A percentile compares a stretch with the other conserved stretches of the same genome.
Conservation (phyloP, 257 asterid genomes). For the Salvia splendens region DNA sequence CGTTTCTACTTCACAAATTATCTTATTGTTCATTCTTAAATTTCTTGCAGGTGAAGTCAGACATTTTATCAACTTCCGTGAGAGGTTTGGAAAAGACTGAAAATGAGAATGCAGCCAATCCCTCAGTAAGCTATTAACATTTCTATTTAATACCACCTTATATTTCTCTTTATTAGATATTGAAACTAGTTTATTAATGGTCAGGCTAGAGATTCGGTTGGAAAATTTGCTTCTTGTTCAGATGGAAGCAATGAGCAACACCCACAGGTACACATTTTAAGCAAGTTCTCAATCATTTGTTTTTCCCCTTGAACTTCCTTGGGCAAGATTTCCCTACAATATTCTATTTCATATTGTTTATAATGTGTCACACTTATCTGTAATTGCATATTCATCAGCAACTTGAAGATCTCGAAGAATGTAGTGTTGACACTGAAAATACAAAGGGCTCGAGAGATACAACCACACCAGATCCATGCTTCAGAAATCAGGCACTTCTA, state of each 20-base stretch:
- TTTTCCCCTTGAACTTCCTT: neutral
- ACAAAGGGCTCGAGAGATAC: slow-evolving; percentile 26
- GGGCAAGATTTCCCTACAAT: slow-evolving; percentile 2
- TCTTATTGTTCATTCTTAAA: slow-evolving; percentile 19
- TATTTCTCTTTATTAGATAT: slow-evolving; percentile 26
- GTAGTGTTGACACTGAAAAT: slow-evolving; percentile 27
- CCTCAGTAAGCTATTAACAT: slow-evolving; percentile 45
- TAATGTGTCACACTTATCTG: slow-evolving; percentile 16
- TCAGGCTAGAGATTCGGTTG: slow-evolving; percentile 42
- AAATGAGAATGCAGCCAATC: slow-evolving; percentile 34
- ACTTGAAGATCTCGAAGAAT: slow-evolving; percentile 23
- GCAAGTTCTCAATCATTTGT: slow-evolving; percentile 16
- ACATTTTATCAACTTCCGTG: slow-evolving; percentile 34
- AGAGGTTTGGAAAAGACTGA: slow-evolving; percentile 35
- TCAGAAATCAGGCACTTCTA: slow-evolving; percentile 33
- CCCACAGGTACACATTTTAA: slow-evolving; percentile 33
- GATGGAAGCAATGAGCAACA: slow-evolving; percentile 31
- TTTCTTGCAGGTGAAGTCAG: slow-evolving; percentile 41
- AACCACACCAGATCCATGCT: slow-evolving; percentile 23
- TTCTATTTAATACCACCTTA: slow-evolving; percentile 26
- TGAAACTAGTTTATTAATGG: slow-evolving; percentile 26
- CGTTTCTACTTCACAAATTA: slow-evolving; percentile 8
- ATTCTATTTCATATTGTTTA: slow-evolving; percentile 11
- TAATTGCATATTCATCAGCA: slow-evolving; percentile 38
- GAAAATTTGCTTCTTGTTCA: slow-evolving; percentile 36